These are phyloP conservation scores for Fusarium acutatum DNA, from an alignment of 2,329 filamentous ascomycete genomes.

Conservation along the genomic window DNA sequence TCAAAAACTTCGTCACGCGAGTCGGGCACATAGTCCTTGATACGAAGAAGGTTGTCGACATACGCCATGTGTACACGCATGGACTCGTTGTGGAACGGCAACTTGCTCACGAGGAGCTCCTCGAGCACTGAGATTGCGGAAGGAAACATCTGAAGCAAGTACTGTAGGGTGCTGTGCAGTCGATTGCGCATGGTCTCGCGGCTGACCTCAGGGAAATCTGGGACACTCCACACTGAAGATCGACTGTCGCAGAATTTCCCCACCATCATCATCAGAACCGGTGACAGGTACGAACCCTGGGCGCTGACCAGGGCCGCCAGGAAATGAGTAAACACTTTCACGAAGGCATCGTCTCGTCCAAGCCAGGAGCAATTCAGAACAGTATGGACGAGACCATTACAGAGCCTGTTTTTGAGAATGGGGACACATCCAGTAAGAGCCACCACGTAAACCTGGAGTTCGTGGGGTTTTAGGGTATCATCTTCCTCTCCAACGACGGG, in stretches of 20 bases:
- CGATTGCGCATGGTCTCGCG: conserved; percentile 74
- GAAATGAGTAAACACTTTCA: conserved; percentile 73
- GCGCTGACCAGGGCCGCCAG: conserved; percentile 79
- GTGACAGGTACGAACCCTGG: conserved; percentile 78
- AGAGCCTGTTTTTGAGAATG: conserved; percentile 66
- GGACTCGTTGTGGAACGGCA: conserved; percentile 80
- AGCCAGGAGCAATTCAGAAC: conserved; percentile 72
- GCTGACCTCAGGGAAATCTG: conserved; percentile 66
- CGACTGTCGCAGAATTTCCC: conserved; percentile 72
- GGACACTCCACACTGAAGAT: conserved; percentile 56
- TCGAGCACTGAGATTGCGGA: conserved; percentile 77
- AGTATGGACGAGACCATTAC: conserved; percentile 65
- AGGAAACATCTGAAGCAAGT: conserved; percentile 82
- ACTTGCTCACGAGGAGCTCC: conserved; percentile 71
- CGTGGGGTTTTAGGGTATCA: conserved; percentile 60
- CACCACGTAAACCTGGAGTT: conserved; percentile 68
- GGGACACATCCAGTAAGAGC: conserved; percentile 70
- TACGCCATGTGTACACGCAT: conserved; percentile 87
- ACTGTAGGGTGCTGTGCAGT: conserved; percentile 78
- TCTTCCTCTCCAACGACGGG: conserved; percentile 56
- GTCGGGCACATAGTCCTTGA: conserved; percentile 81
- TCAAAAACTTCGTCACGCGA: conserved; percentile 83
- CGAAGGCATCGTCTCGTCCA: conserved; percentile 70
- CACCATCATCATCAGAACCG: conserved; percentile 82
- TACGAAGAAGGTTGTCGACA: conserved; percentile 80